These are phyloP conservation scores for Euphrasia arctica DNA, from an alignment of 305 asterid species.

Conservation along the genomic window DNA sequence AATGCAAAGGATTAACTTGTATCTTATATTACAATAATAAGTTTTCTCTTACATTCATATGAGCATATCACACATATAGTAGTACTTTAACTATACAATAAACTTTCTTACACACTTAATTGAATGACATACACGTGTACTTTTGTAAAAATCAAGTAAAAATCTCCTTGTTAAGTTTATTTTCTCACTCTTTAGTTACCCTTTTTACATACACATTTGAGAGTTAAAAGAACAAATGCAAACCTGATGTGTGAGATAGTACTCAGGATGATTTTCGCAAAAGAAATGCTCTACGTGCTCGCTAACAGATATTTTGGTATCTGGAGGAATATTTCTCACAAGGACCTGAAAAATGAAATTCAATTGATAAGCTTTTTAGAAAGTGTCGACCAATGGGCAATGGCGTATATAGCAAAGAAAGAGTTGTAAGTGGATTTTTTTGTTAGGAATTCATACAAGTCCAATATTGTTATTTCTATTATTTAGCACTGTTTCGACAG, in stretches of 20 bases:
- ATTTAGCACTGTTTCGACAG: no score
- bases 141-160: background rate
- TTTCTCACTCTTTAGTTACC: no score
- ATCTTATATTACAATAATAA: background rate
- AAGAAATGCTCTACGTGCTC: constrained; percentile 94
- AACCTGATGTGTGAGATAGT: constrained; percentile 84
- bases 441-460: no score
- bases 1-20: constrained; percentile 1
- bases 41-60: background rate
- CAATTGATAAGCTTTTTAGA: constrained; percentile 9
- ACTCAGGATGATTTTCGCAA: constrained; percentile 79
- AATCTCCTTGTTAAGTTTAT: background rate
- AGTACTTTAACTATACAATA: background rate
- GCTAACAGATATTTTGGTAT: constrained; percentile 78
- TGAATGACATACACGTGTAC: background rate
- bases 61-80: background rate
- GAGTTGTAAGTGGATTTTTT: no score
- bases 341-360: constrained; percentile 58
- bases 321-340: constrained; percentile 87
- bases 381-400: no score
- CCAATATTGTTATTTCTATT: no score
- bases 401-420: no score
- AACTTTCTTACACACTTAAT: background rate
- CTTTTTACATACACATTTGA: background rate
- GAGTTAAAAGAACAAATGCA: constrained; percentile 20